These are phyloP conservation scores for Tetradesmus lagerheimii DNA, from an alignment of 139 green algal species.

Conservation along the genomic window DNA sequence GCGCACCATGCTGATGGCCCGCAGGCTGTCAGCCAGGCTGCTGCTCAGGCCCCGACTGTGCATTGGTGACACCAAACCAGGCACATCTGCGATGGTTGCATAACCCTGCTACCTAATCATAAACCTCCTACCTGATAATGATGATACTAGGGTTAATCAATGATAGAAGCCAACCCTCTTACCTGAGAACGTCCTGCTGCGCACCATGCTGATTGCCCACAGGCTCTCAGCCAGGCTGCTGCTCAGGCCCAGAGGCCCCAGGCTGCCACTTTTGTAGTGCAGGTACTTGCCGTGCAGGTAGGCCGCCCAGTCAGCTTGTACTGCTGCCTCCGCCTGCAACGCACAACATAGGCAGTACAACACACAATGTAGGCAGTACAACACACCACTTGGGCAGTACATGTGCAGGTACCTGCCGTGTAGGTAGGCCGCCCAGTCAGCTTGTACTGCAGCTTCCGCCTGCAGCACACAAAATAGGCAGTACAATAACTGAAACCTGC, in stretches of 20 bases:
- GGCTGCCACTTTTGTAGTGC: neutral
- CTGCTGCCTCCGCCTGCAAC: constrained; percentile 3
- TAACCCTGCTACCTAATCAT: no score
- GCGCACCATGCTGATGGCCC: constrained; percentile 47
- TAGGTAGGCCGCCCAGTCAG: neutral
- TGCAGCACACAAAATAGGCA: neutral
- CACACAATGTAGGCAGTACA: no score
- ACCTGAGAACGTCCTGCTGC: constrained; percentile 40
- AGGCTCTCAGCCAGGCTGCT: neutral
- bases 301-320: constrained; percentile 25
- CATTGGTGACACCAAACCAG: no score
- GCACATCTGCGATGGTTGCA: no score
- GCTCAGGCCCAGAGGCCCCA: neutral
- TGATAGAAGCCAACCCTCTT: no score
- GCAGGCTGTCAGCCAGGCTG: neutral
- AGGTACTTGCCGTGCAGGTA: constrained; percentile 27
- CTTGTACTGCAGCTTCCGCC: neutral
- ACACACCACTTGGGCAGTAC: neutral
- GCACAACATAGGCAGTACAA: neutral
- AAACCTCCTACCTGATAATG: no score
- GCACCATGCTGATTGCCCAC: constrained; percentile 46
- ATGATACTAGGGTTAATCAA: no score
- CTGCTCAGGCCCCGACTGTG: neutral
- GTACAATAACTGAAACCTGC: no score
- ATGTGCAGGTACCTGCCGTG: neutral